phyloP scores from a whole-genome alignment of 768 basidiomycete genomes.

The Lactarius evosmus region DNA sequence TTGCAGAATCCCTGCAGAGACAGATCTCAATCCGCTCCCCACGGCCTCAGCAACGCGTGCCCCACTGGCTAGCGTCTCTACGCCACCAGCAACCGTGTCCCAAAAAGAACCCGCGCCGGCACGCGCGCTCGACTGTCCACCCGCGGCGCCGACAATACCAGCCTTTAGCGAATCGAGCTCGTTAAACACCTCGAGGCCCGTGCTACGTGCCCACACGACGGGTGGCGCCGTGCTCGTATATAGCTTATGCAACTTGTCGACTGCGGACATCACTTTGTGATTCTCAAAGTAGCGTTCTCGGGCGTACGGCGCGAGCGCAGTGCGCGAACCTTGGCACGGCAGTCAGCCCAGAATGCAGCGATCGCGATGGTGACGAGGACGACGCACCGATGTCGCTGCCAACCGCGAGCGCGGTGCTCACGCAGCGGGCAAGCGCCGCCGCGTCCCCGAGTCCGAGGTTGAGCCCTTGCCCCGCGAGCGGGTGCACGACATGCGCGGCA shows the following conservation, averaged over 20 bases:
- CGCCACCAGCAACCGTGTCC: slow-evolving; percentile 40
- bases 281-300: slow-evolving; percentile 82
- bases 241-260: slow-evolving; percentile 88
- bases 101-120: slow-evolving; percentile 25
- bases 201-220: slow-evolving; percentile 82
- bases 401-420: slow-evolving; percentile 50
- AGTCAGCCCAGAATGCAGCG: not conserved
- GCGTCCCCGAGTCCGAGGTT: slow-evolving; percentile 93
- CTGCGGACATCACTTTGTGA: slow-evolving; percentile 76
- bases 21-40: slow-evolving; percentile 31
- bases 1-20: slow-evolving; percentile 34
- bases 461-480: slow-evolving; percentile 92
- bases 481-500: slow-evolving; percentile 93
- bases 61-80: slow-evolving; percentile 43
- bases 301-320: slow-evolving; percentile 71
- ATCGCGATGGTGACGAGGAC: not conserved
- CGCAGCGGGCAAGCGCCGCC: slow-evolving; percentile 61
- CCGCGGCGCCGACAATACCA: slow-evolving; percentile 80
- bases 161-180: slow-evolving; percentile 82
- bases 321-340: slow-evolving; percentile 57
- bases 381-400: slow-evolving; percentile 83
- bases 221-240: slow-evolving; percentile 66
- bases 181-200: slow-evolving; percentile 88
- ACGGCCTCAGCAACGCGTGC: slow-evolving; percentile 36
- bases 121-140: slow-evolving; percentile 35